Evolutionary conservation across 768 basidiomycete genomes (phyloP).

Genomic region (Serpula lacrymans): DNA sequence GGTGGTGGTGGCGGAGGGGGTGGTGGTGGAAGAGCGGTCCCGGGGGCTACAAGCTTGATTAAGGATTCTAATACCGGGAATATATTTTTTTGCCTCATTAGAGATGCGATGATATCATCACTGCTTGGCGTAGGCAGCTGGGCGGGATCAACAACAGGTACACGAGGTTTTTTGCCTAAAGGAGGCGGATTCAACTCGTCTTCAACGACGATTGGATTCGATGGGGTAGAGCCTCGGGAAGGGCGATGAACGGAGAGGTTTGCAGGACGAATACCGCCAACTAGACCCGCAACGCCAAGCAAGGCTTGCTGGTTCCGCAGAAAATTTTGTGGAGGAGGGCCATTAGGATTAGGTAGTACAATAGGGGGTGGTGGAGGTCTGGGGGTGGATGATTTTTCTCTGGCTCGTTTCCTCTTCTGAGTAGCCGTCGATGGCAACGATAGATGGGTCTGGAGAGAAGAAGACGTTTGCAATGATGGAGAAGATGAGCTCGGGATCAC

Average conservation of each 20-base stretch:
- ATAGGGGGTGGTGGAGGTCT: slow-evolving; percentile 55
- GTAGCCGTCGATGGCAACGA: slow-evolving; percentile 3
- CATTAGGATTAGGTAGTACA: slow-evolving; percentile 56
- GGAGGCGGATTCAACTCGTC: slow-evolving; percentile 42
- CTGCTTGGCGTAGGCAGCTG: slow-evolving; percentile 47
- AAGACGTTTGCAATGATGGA: slow-evolving; percentile 13
- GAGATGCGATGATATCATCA: slow-evolving; percentile 55
- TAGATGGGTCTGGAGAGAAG: slow-evolving; percentile 20
- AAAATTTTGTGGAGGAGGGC: slow-evolving; percentile 62
- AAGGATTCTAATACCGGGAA: slow-evolving; percentile 64
- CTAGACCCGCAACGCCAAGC: slow-evolving; percentile 68
- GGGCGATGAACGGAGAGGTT: slow-evolving; percentile 39
- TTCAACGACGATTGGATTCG: slow-evolving; percentile 71
- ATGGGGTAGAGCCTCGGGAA: slow-evolving; percentile 48
- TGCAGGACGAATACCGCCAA: slow-evolving; percentile 62
- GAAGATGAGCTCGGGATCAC: slow-evolving; percentile 1
- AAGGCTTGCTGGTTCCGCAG: slow-evolving; percentile 71
- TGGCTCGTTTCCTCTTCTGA: slow-evolving; percentile 33
- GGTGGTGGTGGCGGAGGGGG: slow-evolving; percentile 8
- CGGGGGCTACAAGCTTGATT: slow-evolving; percentile 51
- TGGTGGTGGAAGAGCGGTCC: slow-evolving; percentile 11
- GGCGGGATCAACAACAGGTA: slow-evolving; percentile 34
- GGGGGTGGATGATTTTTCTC: slow-evolving; percentile 38
- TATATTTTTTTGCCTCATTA: slow-evolving; percentile 63
- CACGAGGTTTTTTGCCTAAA: slow-evolving; percentile 19